phyloP scores from a whole-genome alignment of 805 yeast genomes.

The Barnettozyma vustinii region DNA sequence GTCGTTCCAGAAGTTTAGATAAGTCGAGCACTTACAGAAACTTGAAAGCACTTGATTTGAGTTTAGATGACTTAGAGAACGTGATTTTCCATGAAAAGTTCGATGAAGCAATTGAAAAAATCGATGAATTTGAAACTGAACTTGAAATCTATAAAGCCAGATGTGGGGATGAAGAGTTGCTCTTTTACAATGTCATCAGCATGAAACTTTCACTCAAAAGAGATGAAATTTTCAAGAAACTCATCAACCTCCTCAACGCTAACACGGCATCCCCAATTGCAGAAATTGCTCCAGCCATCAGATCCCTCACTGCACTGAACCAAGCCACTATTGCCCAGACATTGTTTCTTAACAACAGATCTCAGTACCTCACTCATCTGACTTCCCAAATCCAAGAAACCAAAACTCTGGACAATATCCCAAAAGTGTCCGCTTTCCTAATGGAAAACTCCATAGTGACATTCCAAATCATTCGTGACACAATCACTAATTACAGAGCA shows the following conservation, averaged over 20 bases:
- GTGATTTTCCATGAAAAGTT: slow-evolving; percentile 57
- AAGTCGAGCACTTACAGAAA: slow-evolving; percentile 36
- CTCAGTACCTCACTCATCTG: slow-evolving; percentile 41
- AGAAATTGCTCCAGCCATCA: slow-evolving; percentile 23
- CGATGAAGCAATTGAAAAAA: slow-evolving; percentile 34
- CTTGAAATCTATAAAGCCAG: slow-evolving; percentile 13
- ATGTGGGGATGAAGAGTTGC: slow-evolving; percentile 26
- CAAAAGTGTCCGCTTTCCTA: slow-evolving; percentile 40
- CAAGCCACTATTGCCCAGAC: slow-evolving; percentile 44
- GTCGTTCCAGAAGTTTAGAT: slow-evolving; percentile 50
- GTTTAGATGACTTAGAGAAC: slow-evolving; percentile 65
- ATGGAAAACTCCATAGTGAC: slow-evolving; percentile 58
- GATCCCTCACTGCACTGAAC: slow-evolving; percentile 35
- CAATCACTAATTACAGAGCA: slow-evolving; percentile 48
- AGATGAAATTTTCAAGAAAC: slow-evolving; percentile 27
- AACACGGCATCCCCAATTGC: slow-evolving; percentile 20
- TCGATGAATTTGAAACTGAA: slow-evolving; percentile 30
- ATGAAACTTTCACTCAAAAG: slow-evolving; percentile 29
- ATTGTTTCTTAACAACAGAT: slow-evolving; percentile 42
- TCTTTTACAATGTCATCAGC: slow-evolving; percentile 28
- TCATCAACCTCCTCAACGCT: slow-evolving; percentile 29
- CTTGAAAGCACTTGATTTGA: slow-evolving; percentile 51
- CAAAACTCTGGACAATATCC: slow-evolving; percentile 47
- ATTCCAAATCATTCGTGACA: slow-evolving; percentile 54
- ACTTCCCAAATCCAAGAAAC: slow-evolving; percentile 38